Conservation (phyloP, 805 yeast genomes). For the Metschnikowia bowlesiae region DNA sequence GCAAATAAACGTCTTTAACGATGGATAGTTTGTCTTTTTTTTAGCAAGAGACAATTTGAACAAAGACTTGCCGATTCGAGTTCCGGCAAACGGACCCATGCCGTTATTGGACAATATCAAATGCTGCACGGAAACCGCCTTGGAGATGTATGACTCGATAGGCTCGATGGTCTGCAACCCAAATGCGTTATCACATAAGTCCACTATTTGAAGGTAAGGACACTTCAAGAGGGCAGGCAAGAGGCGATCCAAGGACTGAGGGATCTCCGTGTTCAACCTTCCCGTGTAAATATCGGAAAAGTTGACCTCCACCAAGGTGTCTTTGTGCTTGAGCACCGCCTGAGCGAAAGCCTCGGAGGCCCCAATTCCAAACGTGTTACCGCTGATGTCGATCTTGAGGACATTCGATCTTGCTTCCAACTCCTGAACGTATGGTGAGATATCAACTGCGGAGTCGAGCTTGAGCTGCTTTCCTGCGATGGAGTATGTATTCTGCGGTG, state of each 20-base stretch:
- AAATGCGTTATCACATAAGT: slow-evolving; percentile 92
- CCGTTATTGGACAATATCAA: slow-evolving; percentile 91
- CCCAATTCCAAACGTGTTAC: slow-evolving; percentile 91
- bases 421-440: slow-evolving; percentile 62
- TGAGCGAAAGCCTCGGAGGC: slow-evolving; percentile 73
- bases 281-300: slow-evolving; percentile 95
- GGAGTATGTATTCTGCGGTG: slow-evolving; percentile 48
- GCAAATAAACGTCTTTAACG: slow-evolving; percentile 83
- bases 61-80: slow-evolving; percentile 84
- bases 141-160: slow-evolving; percentile 68
- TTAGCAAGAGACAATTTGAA: slow-evolving; percentile 67
- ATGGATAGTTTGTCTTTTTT: slow-evolving; percentile 42
- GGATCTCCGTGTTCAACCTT: slow-evolving; percentile 90
- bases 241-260: slow-evolving; percentile 67
- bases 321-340: slow-evolving; percentile 41
- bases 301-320: slow-evolving; percentile 61
- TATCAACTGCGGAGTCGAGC: slow-evolving; percentile 67
- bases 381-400: slow-evolving; percentile 72
- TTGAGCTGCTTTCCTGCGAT: slow-evolving; percentile 73
- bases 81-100: slow-evolving; percentile 97
- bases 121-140: slow-evolving; percentile 78
- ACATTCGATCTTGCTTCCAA: slow-evolving; percentile 36
- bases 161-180: slow-evolving; percentile 95
- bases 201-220: slow-evolving; percentile 64
- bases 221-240: slow-evolving; percentile 70